Evolutionary conservation across 176 grass and related monocot genomes (phyloP).

Genomic region (Musa beccarii): DNA sequence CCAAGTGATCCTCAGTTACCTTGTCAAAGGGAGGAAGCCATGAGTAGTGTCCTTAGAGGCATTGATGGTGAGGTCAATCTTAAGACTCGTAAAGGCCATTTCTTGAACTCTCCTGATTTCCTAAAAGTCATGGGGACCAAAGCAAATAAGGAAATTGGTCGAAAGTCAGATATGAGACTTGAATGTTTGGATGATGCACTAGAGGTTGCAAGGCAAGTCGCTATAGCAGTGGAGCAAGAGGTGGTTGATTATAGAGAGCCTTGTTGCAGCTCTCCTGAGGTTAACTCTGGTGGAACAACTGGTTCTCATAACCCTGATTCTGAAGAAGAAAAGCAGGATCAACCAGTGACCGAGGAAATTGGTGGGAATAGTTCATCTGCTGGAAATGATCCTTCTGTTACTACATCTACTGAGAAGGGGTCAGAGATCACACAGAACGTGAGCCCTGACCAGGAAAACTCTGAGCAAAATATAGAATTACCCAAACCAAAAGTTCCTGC

Average conservation of each 20-base stretch:
- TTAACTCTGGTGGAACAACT: slow-evolving; percentile 28
- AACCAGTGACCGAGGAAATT: slow-evolving; percentile 20
- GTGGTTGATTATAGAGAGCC: slow-evolving; percentile 72
- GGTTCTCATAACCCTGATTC: slow-evolving; percentile 30
- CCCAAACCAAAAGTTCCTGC: not conserved
- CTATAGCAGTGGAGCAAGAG: slow-evolving; percentile 56
- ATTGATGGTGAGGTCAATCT: slow-evolving; percentile 25
- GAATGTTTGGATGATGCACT: slow-evolving; percentile 67
- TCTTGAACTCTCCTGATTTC: slow-evolving; percentile 30
- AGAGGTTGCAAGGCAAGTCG: slow-evolving; percentile 54
- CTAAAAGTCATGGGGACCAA: slow-evolving; percentile 30
- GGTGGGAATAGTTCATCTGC: slow-evolving; percentile 33
- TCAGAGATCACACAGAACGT: slow-evolving; percentile 60
- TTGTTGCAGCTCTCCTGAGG: slow-evolving; percentile 56
- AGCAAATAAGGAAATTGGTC: slow-evolving; percentile 7
- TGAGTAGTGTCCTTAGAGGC: slow-evolving; percentile 16
- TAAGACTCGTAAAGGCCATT: slow-evolving; percentile 15
- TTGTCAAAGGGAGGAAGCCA: slow-evolving; percentile 11
- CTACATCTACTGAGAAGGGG: slow-evolving; percentile 45
- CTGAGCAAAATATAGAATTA: slow-evolving; percentile 14
- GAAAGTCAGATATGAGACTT: slow-evolving; percentile 31
- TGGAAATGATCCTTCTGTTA: slow-evolving; percentile 31
- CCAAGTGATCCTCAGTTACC: slow-evolving; percentile 36
- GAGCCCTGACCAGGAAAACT: slow-evolving; percentile 31
- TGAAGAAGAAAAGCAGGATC: slow-evolving; percentile 26